Percentiles rank a stretch among this genome's conserved stretches.
Evolutionary conservation across 208 protist genomes (phyloP).

Genomic region (Tritrichomonas musculus): DNA sequence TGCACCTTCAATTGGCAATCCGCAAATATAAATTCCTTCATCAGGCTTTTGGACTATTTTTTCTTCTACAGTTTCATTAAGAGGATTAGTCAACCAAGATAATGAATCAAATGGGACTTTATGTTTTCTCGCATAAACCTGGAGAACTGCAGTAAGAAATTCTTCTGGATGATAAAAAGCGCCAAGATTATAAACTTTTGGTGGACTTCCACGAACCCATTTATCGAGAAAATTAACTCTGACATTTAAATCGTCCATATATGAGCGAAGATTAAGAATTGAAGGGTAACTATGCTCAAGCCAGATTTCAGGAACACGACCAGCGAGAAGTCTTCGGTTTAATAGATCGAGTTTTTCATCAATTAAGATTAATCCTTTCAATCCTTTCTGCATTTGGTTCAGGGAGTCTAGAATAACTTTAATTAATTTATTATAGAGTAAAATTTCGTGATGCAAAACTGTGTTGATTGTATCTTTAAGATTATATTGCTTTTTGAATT

Average conservation of each 20-base stretch:
- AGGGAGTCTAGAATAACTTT: constrained; percentile 72
- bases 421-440: constrained; percentile 70
- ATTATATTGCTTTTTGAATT: neutral
- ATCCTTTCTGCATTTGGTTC: constrained; percentile 80
- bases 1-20: constrained; percentile 85
- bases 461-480: constrained; percentile 61
- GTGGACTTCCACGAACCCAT: constrained; percentile 58
- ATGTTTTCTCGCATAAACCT: constrained; percentile 88
- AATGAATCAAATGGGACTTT: constrained; percentile 78
- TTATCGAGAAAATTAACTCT: constrained; percentile 79
- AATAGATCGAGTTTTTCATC: constrained; percentile 62
- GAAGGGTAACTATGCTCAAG: constrained; percentile 85
- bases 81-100: neutral
- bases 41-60: constrained; percentile 45
- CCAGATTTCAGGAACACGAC: constrained; percentile 80
- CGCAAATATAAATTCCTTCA: constrained; percentile 85
- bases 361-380: constrained; percentile 67
- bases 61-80: neutral
- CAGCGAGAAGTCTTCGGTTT: constrained; percentile 50
- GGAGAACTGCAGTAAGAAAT: constrained; percentile 95
- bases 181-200: constrained; percentile 68
- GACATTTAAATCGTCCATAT: constrained; percentile 82
- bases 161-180: constrained; percentile 94
- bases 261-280: constrained; percentile 75
- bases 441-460: constrained; percentile 78